These are phyloP conservation scores for Colletotrichum agaves DNA, from an alignment of 2,329 filamentous ascomycete species.

Conservation along the genomic window DNA sequence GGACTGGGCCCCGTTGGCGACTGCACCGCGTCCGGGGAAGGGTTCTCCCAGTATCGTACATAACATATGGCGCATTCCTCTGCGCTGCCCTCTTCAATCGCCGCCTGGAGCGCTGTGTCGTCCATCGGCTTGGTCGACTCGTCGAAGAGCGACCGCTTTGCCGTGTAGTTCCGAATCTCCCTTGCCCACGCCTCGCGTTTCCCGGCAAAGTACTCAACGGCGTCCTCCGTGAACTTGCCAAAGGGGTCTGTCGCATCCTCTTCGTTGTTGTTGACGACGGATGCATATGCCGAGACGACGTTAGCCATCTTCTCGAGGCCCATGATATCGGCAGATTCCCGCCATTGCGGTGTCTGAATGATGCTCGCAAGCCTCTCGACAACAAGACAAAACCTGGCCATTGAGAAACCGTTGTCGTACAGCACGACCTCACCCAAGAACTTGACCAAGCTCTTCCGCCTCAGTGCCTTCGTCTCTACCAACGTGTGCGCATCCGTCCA, in stretches of 20 bases:
- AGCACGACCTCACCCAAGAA: constrained; percentile 25
- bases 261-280: not conserved
- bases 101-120: not conserved
- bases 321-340: not conserved
- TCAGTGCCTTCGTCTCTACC: not conserved
- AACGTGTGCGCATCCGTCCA: constrained; percentile 26
- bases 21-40: not conserved
- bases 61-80: constrained; percentile 11
- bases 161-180: constrained; percentile 20
- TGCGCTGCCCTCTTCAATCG: not conserved
- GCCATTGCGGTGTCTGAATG: constrained; percentile 19
- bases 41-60: constrained; percentile 7
- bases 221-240: not conserved
- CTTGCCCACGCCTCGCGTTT: constrained; percentile 15
- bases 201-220: constrained; percentile 1
- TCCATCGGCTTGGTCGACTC: not conserved
- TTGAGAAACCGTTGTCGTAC: constrained; percentile 29
- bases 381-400: constrained; percentile 9
- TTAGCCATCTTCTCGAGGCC: constrained; percentile 14
- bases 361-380: constrained; percentile 2
- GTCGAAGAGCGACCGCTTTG: constrained; percentile 16
- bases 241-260: not conserved
- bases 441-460: constrained; percentile 11
- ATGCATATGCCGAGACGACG: not conserved
- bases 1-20: not conserved